Percentiles rank a stretch among this genome's conserved stretches.
These are phyloP conservation scores for Colletotrichum echinochloae DNA, from an alignment of 2,329 filamentous ascomycete species.

Conservation along the genomic window DNA sequence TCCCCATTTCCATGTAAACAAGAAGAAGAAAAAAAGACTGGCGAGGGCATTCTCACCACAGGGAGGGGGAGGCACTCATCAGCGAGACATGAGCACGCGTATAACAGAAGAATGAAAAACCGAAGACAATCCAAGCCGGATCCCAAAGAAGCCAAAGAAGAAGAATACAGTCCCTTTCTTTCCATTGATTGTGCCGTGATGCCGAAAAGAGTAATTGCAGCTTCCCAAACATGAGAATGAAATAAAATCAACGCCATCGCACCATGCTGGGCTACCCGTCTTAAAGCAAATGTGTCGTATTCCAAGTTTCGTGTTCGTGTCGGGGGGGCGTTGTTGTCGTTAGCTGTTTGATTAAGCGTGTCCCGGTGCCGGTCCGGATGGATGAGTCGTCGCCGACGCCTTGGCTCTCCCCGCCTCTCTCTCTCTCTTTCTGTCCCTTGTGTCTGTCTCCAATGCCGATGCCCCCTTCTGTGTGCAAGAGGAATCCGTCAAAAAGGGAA, in stretches of 20 bases:
- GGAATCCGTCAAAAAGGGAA: not conserved
- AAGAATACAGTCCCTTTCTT: not conserved
- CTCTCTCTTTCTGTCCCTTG: too few relatives aligned
- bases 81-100: not conserved
- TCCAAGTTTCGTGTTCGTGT: constrained; percentile 14
- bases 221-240: not conserved
- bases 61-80: not conserved
- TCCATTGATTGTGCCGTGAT: constrained; percentile 15
- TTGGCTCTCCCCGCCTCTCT: not conserved
- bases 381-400: not conserved
- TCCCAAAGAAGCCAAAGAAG: not conserved
- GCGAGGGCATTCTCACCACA: not conserved
- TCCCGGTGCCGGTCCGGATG: constrained; percentile 8
- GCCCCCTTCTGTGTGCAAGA: not conserved
- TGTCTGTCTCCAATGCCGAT: not conserved
- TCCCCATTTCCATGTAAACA: constrained; percentile 14
- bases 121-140: not conserved
- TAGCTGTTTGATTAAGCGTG: not conserved
- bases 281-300: constrained; percentile 9
- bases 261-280: constrained; percentile 10
- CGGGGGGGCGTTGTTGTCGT: not conserved
- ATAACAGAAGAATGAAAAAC: not conserved
- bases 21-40: not conserved
- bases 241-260: constrained; percentile 4
- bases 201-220: constrained; percentile 6